These are phyloP conservation scores for Turritis glabra DNA, from an alignment of 345 rosid species.

Conservation along the genomic window DNA sequence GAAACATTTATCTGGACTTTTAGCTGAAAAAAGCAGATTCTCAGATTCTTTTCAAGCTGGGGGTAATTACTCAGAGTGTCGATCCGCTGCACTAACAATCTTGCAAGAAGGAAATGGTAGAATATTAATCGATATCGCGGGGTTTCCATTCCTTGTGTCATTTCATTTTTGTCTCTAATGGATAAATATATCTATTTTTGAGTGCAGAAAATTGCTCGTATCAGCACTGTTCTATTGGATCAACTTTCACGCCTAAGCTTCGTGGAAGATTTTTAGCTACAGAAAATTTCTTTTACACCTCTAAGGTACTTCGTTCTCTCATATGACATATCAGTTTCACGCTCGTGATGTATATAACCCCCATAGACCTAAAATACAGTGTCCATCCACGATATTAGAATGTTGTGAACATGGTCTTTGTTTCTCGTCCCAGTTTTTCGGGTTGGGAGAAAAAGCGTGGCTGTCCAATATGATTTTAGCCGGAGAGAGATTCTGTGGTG, in stretches of 20 bases:
- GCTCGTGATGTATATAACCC: neutral
- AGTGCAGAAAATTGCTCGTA: slow-evolving; percentile 71
- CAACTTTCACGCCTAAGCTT: slow-evolving; percentile 80
- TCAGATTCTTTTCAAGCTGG: slow-evolving; percentile 50
- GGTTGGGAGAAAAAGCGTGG: slow-evolving; percentile 54
- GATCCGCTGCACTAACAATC: slow-evolving; percentile 72
- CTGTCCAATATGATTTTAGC: slow-evolving; percentile 59
- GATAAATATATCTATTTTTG: neutral
- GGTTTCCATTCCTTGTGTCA: neutral
- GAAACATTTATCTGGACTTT: slow-evolving; percentile 52
- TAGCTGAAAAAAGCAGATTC: slow-evolving; percentile 43
- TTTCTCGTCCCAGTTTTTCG: slow-evolving; percentile 64
- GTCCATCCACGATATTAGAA: neutral
- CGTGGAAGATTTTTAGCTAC: slow-evolving; percentile 85
- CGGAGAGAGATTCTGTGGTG: slow-evolving; percentile 78
- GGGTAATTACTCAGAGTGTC: slow-evolving; percentile 95
- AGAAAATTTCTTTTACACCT: slow-evolving; percentile 87
- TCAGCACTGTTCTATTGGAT: slow-evolving; percentile 70
- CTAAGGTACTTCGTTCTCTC: slow-evolving; percentile 56
- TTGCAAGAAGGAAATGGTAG: slow-evolving; percentile 84
- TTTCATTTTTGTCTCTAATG: slow-evolving; percentile 16
- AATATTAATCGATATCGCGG: neutral
- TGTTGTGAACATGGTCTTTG: slow-evolving; percentile 11
- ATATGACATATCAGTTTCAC: neutral
- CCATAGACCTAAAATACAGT: neutral